A percentile compares a stretch with the other conserved stretches of the same genome.
Conservation (phyloP, 2,329 filamentous ascomycete genomes). For the Penicillium psychrosexuale region DNA sequence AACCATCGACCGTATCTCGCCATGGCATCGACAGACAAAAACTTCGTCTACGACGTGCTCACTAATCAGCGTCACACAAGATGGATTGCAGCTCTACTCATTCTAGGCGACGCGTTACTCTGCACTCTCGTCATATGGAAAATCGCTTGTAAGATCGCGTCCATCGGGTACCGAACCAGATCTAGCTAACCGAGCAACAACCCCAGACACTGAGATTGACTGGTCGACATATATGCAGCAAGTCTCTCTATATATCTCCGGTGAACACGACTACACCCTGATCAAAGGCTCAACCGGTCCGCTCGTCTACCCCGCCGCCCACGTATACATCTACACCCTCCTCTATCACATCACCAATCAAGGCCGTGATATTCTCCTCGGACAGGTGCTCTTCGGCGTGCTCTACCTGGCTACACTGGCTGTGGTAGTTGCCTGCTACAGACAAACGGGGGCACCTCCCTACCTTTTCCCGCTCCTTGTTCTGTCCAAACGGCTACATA, state of each 20-base stretch:
- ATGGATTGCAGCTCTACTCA: constrained; percentile 65
- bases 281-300: constrained; percentile 89
- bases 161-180: constrained; percentile 5
- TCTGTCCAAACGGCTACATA: constrained; percentile 88
- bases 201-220: constrained; percentile 90
- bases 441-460: constrained; percentile 57
- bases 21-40: constrained; percentile 34
- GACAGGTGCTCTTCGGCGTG: constrained; percentile 78
- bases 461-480: constrained; percentile 84
- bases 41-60: constrained; percentile 41
- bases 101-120: constrained; percentile 67
- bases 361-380: constrained; percentile 71
- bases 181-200: constrained; percentile 14
- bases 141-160: constrained; percentile 66
- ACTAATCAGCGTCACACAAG: constrained; percentile 55
- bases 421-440: constrained; percentile 78
- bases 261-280: constrained; percentile 82
- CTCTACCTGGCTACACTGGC: constrained; percentile 74
- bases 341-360: constrained; percentile 75
- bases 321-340: constrained; percentile 84
- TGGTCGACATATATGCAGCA: constrained; percentile 98
- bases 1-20: constrained; percentile 9
- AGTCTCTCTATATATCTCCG: constrained; percentile 70
- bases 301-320: constrained; percentile 88
- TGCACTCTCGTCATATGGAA: constrained; percentile 74